Base-by-base conservation (phyloP, 1,139 yeast genomes). In the Pichia sp. region DNA sequence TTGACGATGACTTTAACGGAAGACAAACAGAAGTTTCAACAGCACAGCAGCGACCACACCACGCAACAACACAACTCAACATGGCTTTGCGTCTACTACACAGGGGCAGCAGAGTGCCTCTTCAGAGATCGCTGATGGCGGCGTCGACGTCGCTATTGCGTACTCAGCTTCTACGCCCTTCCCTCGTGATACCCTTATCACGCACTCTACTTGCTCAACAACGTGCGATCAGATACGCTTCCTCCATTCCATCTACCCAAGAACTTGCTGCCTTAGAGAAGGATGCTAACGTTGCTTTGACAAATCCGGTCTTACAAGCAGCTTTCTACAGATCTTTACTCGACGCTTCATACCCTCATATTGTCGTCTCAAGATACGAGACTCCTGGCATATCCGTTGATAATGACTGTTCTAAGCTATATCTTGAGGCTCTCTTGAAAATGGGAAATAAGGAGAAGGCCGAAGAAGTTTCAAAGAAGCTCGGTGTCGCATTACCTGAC, bases 331-430 rank as follows among this genome's bases (percentile, higher is more conserved):
- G 72, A 46, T 68, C 76, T 17, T 64, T 88, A 37, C 59, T 91
- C 48, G 74, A 74, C 38, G 72, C 88, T 34, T 82, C 83, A 60
- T 88, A 87, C 55, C 97, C 98, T 10, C 95, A 87, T 48, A 78
- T 91, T 38, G 96, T 91, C 7, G 87, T 87, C 8, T 82, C 93
- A 39, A 72, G 99, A 41, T 93, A 74, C 58, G 97, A 91, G 57
- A 80, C 94, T 6, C 82, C 93, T 0, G 95, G 95, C 8, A 85
- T 91, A 36, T 93, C 94, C 10, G 66, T 79, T 16, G 77, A 82
- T 40, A 69, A 75, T 1, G 94, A 83, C 46, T 82, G 96, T 60
- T 77, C 87, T 37, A 70, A 69, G 42, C 63, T 84, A 33, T 91
- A 91, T 57, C 65, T 77, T 40, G 85, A 82, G 40, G 97, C 97